Evolutionary conservation across 805 yeast species (phyloP).

Genomic region (Saturnispora halmiae): DNA sequence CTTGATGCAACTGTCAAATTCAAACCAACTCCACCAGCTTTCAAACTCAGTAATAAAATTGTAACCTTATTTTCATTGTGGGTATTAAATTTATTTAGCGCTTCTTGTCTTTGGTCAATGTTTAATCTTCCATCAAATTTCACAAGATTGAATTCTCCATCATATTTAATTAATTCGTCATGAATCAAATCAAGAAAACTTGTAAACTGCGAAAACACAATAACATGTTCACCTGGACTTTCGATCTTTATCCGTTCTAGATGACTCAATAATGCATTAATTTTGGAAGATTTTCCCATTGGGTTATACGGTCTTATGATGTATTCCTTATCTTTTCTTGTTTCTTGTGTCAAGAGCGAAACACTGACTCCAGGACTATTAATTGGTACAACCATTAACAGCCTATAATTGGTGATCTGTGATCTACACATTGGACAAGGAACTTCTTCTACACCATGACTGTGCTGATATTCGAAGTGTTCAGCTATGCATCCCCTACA

Average conservation of each 20-base stretch:
- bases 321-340: constrained; percentile 17
- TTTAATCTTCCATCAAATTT: constrained; percentile 80
- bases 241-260: constrained; percentile 44
- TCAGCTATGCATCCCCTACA: constrained; percentile 67
- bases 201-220: constrained; percentile 88
- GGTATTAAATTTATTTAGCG: constrained; percentile 46
- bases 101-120: constrained; percentile 52
- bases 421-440: constrained; percentile 74
- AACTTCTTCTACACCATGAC: constrained; percentile 26
- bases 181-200: constrained; percentile 70
- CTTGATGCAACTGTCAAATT: constrained; percentile 76
- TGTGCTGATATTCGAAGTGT: constrained; percentile 58
- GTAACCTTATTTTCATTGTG: constrained; percentile 23
- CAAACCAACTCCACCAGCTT: constrained; percentile 93
- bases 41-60: constrained; percentile 62
- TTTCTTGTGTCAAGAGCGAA: constrained; percentile 9
- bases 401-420: constrained; percentile 38
- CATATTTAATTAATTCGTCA: constrained; percentile 39
- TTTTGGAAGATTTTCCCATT: constrained; percentile 57
- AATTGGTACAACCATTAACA: constrained; percentile 34
- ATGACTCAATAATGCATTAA: constrained; percentile 58
- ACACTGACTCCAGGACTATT: not conserved
- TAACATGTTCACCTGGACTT: constrained; percentile 60
- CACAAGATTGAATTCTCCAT: constrained; percentile 42
- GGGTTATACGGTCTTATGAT: constrained; percentile 38